Percentiles rank a stretch among this genome's conserved stretches.
Evolutionary conservation across 768 basidiomycete species (phyloP).

Genomic region (Termitomyces sp.): DNA sequence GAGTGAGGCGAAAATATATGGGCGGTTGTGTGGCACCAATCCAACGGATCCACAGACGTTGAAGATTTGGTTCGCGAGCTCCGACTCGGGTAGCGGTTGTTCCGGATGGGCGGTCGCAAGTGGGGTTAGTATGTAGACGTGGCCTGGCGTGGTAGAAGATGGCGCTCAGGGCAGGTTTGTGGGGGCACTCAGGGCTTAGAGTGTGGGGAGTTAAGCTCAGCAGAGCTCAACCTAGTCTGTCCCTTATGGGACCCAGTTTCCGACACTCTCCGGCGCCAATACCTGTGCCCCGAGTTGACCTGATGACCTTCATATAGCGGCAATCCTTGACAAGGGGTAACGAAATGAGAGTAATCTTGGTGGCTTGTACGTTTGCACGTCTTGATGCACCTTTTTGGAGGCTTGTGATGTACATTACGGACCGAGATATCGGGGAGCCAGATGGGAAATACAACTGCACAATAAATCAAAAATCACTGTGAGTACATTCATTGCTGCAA

Average conservation of each 20-base stretch:
- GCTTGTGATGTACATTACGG: conserved; percentile 1
- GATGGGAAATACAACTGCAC: conserved; percentile 2
- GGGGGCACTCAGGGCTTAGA: conserved; percentile 5
- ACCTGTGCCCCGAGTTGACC: conserved; percentile 10
- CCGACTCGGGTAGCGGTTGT: conserved; percentile 15
- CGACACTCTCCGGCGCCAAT: conserved; percentile 7
- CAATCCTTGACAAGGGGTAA: conserved; percentile 12
- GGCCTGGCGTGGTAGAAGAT: background rate
- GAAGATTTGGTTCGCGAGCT: background rate
- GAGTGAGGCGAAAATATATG: conserved; percentile 31
- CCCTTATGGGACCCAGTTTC: conserved; percentile 11
- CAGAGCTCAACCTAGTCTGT: background rate
- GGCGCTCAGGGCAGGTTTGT: conserved; percentile 12
- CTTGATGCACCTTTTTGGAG: conserved; percentile 12
- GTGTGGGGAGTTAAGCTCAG: conserved; percentile 11
- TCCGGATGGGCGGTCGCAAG: conserved; percentile 7
- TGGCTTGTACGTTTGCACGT: conserved; percentile 20
- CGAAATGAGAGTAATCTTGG: conserved; percentile 15
- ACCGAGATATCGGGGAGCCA: conserved; percentile 9
- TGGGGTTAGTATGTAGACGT: background rate
- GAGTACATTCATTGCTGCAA: background rate
- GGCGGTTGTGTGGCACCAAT: conserved; percentile 3
- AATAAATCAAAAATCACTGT: background rate
- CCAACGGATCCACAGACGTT: conserved; percentile 5
- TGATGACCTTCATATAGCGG: conserved; percentile 17